Evolutionary conservation across 2,329 filamentous ascomycete species (phyloP).

Genomic region (Penicillium sp.): DNA sequence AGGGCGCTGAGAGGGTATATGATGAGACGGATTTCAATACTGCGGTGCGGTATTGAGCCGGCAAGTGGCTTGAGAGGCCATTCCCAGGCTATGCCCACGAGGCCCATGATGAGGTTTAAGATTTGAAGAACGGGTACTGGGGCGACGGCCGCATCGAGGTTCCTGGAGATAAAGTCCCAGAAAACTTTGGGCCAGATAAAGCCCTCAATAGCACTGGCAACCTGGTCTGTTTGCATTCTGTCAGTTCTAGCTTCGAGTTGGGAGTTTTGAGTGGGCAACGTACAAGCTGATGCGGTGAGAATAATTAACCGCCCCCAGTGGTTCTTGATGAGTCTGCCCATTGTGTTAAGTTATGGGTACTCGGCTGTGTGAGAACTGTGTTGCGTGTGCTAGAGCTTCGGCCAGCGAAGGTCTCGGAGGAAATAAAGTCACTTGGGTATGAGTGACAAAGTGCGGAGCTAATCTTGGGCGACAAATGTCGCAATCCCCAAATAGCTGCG

Average conservation of each 20-base stretch:
- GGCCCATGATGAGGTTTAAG: slow-evolving; percentile 79
- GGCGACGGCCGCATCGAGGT: slow-evolving; percentile 80
- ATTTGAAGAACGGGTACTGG: slow-evolving; percentile 86
- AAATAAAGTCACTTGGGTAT: slow-evolving; percentile 4
- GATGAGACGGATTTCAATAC: slow-evolving; percentile 80
- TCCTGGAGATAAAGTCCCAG: slow-evolving; percentile 93
- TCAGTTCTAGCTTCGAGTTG: slow-evolving; percentile 2
- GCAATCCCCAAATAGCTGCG: slow-evolving; percentile 2
- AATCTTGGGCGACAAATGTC: slow-evolving; percentile 3
- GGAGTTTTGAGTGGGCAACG: slow-evolving; percentile 26
- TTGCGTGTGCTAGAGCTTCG: slow-evolving; percentile 18
- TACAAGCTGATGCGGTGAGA: slow-evolving; percentile 78
- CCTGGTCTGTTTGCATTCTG: slow-evolving; percentile 65
- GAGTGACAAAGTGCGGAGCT: background rate
- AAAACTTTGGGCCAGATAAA: slow-evolving; percentile 99
- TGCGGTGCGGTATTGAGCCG: slow-evolving; percentile 76
- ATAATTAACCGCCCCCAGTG: slow-evolving; percentile 96
- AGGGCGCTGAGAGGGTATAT: slow-evolving; percentile 77
- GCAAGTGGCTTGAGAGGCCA: slow-evolving; percentile 82
- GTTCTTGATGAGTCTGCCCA: slow-evolving; percentile 99
- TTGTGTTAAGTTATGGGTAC: slow-evolving; percentile 41
- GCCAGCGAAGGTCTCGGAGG: slow-evolving; percentile 29
- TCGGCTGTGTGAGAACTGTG: background rate
- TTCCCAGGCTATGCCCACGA: slow-evolving; percentile 80
- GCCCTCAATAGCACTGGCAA: slow-evolving; percentile 75